Percentiles rank a stretch among this genome's conserved stretches.
Conservation (phyloP, 2,329 filamentous ascomycete species). For the Trichoderma koningiopsis region DNA sequence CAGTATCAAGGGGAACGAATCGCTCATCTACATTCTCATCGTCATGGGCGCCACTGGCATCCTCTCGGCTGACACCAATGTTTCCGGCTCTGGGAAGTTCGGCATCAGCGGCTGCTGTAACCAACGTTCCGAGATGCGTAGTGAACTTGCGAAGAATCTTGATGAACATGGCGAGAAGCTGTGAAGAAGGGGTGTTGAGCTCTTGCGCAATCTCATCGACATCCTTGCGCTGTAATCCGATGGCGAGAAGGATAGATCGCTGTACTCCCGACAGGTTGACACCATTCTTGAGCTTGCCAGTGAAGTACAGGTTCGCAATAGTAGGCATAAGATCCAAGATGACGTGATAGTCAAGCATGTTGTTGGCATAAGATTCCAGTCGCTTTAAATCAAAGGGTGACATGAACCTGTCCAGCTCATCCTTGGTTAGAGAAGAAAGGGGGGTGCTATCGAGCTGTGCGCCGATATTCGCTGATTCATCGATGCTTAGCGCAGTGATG, state of each 20-base stretch:
- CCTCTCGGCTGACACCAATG: conserved; percentile 60
- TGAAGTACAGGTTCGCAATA: conserved; percentile 83
- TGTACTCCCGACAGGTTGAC: conserved; percentile 82
- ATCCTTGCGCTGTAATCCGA: conserved; percentile 88
- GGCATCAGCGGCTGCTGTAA: conserved; percentile 72
- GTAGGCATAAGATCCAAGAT: conserved; percentile 89
- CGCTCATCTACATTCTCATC: conserved; percentile 66
- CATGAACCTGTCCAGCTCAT: conserved; percentile 74
- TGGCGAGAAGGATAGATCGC: conserved; percentile 81
- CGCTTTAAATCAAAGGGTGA: conserved; percentile 95
- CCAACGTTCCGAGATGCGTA: conserved; percentile 71
- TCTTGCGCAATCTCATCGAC: conserved; percentile 81
- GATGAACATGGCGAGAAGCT: conserved; percentile 94
- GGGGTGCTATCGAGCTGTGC: conserved; percentile 62
- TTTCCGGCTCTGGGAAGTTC: conserved; percentile 61
- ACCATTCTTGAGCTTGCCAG: conserved; percentile 66
- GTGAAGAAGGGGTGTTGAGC: conserved; percentile 69
- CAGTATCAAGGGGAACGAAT: conserved; percentile 70
- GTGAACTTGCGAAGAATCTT: conserved; percentile 92
- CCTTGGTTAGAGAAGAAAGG: conserved; percentile 64
- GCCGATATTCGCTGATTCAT: conserved; percentile 78
- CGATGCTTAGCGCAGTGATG: conserved; percentile 78
- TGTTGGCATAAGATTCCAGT: conserved; percentile 92
- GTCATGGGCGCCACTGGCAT: conserved; percentile 67
- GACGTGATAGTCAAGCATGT: conserved; percentile 96